These are phyloP conservation scores for Cryphonectria parasitica DNA, from an alignment of 2,329 filamentous ascomycete genomes.

Conservation along the genomic window DNA sequence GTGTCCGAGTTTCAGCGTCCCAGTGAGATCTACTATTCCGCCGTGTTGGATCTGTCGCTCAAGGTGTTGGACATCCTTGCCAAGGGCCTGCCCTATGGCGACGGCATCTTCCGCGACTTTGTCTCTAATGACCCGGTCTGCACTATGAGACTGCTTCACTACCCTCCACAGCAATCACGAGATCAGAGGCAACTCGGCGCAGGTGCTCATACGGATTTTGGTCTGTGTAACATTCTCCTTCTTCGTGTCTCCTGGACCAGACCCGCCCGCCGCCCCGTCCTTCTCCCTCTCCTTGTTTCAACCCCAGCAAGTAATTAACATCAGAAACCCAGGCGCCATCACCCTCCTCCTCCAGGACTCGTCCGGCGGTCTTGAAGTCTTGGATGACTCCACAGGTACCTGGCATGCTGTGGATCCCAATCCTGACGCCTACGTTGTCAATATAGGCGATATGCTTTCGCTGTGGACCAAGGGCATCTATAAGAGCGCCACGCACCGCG, in stretches of 20 bases:
- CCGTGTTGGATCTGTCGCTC: conserved; percentile 44
- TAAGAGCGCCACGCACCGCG: conserved; percentile 57
- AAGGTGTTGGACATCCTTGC: conserved; percentile 48
- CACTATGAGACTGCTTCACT: conserved; percentile 52
- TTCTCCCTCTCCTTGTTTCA: no score
- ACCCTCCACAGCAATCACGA: conserved; percentile 46
- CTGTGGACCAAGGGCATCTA: conserved; percentile 57
- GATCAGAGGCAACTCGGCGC: conserved; percentile 41
- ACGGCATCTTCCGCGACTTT: conserved; percentile 49
- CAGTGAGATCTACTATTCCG: conserved; percentile 45
- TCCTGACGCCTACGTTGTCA: conserved; percentile 54
- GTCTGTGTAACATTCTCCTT: conserved; percentile 32
- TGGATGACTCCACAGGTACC: conserved; percentile 45
- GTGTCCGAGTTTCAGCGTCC: conserved; percentile 41
- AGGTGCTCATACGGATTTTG: conserved; percentile 60
- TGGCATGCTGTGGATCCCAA: conserved; percentile 52
- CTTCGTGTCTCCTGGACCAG: background rate
- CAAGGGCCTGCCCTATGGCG: conserved; percentile 45
- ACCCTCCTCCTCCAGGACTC: conserved; percentile 59
- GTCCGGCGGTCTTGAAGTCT: conserved; percentile 55
- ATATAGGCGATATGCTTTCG: conserved; percentile 54
- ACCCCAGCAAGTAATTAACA: background rate
- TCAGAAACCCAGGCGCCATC: conserved; percentile 43
- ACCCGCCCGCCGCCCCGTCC: background rate
- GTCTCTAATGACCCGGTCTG: conserved; percentile 46